A percentile compares a stretch with the other conserved stretches of the same genome.
These are phyloP conservation scores for Trichomonas tenax DNA, from an alignment of 208 protist genomes.

Conservation along the genomic window DNA sequence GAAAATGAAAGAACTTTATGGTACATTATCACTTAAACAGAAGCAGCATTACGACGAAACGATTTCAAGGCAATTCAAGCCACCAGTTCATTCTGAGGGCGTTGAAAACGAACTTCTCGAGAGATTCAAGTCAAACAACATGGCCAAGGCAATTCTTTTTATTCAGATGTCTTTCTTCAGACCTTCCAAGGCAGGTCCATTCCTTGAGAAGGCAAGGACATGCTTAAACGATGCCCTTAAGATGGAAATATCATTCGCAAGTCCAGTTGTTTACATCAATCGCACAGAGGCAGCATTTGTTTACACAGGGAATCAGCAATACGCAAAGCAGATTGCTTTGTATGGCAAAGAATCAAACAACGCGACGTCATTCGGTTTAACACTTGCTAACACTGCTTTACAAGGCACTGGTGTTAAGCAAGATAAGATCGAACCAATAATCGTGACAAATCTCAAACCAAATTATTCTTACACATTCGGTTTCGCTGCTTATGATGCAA, in stretches of 20 bases:
- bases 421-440: neutral
- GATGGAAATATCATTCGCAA: neutral
- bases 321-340: neutral
- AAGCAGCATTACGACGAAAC: neutral
- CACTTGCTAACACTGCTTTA: neutral
- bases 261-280: neutral
- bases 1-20: neutral
- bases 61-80: neutral
- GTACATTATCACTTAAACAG: neutral
- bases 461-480: neutral
- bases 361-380: neutral
- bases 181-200: neutral
- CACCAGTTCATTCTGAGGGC: neutral
- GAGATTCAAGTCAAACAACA: neutral
- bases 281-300: neutral
- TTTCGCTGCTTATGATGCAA: neutral
- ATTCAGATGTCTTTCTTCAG: slow-evolving; percentile 6
- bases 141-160: neutral
- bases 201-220: neutral
- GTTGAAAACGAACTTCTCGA: neutral
- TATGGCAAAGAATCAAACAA: neutral
- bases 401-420: neutral
- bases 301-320: neutral
- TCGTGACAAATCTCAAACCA: neutral
- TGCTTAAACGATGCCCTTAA: neutral